Percentiles rank a stretch among this genome's conserved stretches.
phyloP scores from a whole-genome alignment of 805 yeast genomes.

The Saturnispora halmiae region DNA sequence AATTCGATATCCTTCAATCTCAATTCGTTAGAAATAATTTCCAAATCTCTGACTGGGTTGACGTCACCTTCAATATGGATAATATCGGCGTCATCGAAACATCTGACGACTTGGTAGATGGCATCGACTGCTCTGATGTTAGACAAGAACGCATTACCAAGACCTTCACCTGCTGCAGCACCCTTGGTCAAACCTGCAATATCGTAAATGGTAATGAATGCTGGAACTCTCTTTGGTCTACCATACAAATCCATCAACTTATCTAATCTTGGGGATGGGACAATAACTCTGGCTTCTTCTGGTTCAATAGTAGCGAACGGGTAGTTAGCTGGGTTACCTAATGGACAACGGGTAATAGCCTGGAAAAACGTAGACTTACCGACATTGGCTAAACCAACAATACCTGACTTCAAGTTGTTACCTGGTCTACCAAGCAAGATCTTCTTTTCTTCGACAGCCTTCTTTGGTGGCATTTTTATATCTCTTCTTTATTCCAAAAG shows the following conservation, averaged over 20 bases:
- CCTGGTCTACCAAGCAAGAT: constrained; percentile 34
- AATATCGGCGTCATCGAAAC: constrained; percentile 96
- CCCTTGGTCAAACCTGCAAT: constrained; percentile 98
- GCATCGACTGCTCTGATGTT: constrained; percentile 98
- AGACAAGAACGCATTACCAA: constrained; percentile 94
- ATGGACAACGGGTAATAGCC: constrained; percentile 84
- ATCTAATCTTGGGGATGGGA: constrained; percentile 85
- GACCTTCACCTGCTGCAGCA: constrained; percentile 94
- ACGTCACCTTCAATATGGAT: constrained; percentile 97
- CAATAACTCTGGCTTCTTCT: constrained; percentile 93
- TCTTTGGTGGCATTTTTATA: constrained; percentile 32
- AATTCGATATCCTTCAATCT: constrained; percentile 96
- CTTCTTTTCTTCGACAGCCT: constrained; percentile 32
- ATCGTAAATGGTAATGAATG: constrained; percentile 86
- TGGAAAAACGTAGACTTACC: constrained; percentile 98
- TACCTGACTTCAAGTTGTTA: constrained; percentile 52
- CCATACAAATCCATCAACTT: constrained; percentile 62
- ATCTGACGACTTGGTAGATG: constrained; percentile 93
- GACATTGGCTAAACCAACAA: constrained; percentile 90
- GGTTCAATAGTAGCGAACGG: constrained; percentile 98
- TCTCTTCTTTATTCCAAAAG: constrained; percentile 1
- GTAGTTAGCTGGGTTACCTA: constrained; percentile 96
- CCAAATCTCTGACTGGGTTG: constrained; percentile 89
- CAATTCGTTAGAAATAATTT: constrained; percentile 83
- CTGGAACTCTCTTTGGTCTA: constrained; percentile 84